Evolutionary conservation across 305 asterid genomes (phyloP), one percentile per base, ranked within the genome.

Genomic region (Monarda citriodora): DNA sequence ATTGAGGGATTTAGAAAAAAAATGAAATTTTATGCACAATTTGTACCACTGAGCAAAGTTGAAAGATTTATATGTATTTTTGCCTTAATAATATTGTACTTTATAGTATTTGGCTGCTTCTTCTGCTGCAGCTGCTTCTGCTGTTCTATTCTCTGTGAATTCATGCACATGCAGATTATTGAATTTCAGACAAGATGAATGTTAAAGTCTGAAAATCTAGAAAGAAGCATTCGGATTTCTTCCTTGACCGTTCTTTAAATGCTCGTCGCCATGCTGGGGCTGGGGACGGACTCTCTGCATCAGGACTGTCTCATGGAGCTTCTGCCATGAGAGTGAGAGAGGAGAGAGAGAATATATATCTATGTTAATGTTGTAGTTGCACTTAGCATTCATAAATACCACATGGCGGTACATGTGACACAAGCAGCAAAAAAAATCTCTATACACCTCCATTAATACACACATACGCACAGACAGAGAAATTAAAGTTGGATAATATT

Each of bases 381-480:
- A 47, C 68, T 66, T 25, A 51, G 49, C 57, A 41, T 72, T 56
- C 72, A 49, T 68, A 40, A 67, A 64, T 56, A 23, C 52, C 70
- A 61, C 79, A 47, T 74, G 72, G 40, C 23, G 38, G 13, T 61
- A 54, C 79, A 69, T 70, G 73, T 69, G 73, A 74, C 49, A 20
- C 21, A 18, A 40, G 15, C 23, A 56, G 34, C 32, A 3, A 4
- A 4, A 36, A 7, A 55, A 15, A n/a, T 23, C 25, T 58, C 26
- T 58, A 25, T 22, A 25, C 14, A 21, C 13, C 47, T 5, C 36
- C 22, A 57, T 22, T 1, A 58, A 58, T 26, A 57, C 23, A 56
- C 48, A 56, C 31, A 55, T 46, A 55, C 29, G 40, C 45, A 20
- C 37, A 25, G 40, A 53, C 23, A 31, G 37, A n/a, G 31, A 26